Base-by-base conservation (phyloP, 2,329 filamentous ascomycete genomes). In the Aspergillus sojae region DNA sequence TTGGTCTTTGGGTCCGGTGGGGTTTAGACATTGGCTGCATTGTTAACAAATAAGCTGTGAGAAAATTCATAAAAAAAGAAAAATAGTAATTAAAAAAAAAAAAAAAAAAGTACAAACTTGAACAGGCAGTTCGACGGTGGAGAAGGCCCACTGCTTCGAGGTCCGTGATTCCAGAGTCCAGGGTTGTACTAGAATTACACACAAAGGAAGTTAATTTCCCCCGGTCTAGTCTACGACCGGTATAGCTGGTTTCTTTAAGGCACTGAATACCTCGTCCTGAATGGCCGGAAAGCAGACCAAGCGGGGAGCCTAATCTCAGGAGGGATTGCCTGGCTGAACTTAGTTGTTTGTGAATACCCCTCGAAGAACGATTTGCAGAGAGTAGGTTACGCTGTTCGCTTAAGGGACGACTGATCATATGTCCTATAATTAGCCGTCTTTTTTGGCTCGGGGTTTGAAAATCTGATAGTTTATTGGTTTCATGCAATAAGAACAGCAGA, bases 1-100 rank as follows among this genome's bases (percentile, higher is more conserved):
- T 60, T 58, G 60, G 46, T 30, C 57, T 41, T 57, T 52, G 55
- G 61, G 54, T 46, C 30, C 58, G 39, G 52, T 55, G 52, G 52
- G 39, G 52, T 39, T 26, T 4, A 26, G 34, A 30, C 32, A 28
- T 39, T 26, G 52, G 23, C 32, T 55, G 32, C 52, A 55, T 21
- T 21, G 21, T 21, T n/a, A 32, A 10, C 50, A 21, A 53, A 53
- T 53, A 53, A 53, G 50, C 28, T 53, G 50, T 34, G 54, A 58
- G 45, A 58, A 39, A 61, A 43, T 36, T 11, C 9, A 21, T 14
- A 26, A n/a, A 14, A 23, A 16, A 11, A 32, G 21, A 39, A 36
- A 36, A 52, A 26, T 32, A 26, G 45, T 30, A 26, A 23, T 14
- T 7, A 55, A 55, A 43, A 10, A 34, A 56, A 43, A 10, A 34